Evolutionary conservation across 129 eudicot species (phyloP).

Genomic region (Deinandra increscens): DNA sequence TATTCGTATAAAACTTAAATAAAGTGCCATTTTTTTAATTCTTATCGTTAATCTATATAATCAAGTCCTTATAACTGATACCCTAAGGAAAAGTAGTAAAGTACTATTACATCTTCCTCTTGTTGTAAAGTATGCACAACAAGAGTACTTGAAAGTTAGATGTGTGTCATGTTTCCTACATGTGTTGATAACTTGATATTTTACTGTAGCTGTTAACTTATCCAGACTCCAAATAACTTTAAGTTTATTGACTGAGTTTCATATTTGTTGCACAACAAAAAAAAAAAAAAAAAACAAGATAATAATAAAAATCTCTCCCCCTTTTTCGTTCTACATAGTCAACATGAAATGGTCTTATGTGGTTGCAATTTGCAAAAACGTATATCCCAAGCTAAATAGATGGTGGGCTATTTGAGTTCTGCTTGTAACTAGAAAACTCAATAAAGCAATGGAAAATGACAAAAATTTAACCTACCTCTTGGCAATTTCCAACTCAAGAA

Average conservation of each 20-base stretch:
- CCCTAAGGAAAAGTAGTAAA: constrained; percentile 11
- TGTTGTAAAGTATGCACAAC: not conserved
- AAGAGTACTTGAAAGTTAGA: not conserved
- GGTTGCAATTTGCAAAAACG: not conserved
- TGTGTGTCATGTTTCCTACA: not conserved
- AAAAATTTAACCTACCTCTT: constrained; percentile 50
- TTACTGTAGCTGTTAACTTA: not conserved
- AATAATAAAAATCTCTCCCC: not conserved
- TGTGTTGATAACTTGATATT: not conserved
- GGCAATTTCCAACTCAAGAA: constrained; percentile 94
- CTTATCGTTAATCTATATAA: constrained; percentile 9
- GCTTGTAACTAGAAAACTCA: constrained; percentile 18
- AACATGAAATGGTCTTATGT: not conserved
- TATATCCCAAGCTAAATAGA: not conserved
- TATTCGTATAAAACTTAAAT: not conserved
- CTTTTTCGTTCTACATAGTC: not conserved
- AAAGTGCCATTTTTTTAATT: not conserved
- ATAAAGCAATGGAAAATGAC: constrained; percentile 3
- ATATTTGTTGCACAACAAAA: not conserved
- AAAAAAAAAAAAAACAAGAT: not conserved
- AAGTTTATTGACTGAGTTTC: no score
- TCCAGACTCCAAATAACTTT: not conserved
- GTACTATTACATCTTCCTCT: constrained; percentile 5
- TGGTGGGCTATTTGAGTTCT: constrained; percentile 1
- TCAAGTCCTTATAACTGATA: not conserved